These are phyloP conservation scores for Cercis canadensis DNA, from an alignment of 306 rosid species.

Conservation along the genomic window DNA sequence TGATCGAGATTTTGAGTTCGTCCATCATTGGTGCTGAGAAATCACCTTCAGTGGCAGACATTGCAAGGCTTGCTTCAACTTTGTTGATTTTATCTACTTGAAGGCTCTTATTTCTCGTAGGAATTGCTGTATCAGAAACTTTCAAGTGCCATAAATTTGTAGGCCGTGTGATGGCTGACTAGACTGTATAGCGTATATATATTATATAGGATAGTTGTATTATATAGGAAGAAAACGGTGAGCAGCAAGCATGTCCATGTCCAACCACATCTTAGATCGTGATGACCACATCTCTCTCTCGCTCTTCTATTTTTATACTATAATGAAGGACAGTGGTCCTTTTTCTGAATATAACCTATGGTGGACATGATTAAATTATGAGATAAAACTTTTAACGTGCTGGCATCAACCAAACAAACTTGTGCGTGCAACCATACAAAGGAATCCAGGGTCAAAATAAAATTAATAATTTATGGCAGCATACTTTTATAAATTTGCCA, in stretches of 20 bases:
- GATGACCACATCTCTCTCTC: constrained; percentile 58
- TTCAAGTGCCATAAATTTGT: constrained; percentile 39
- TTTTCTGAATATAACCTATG: constrained; percentile 15
- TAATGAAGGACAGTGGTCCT: too few relatives aligned
- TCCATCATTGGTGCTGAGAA: constrained; percentile 13
- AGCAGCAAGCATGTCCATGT: constrained; percentile 41
- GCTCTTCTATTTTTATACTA: too few relatives aligned
- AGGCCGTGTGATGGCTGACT: constrained; percentile 2
- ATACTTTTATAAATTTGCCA: background rate
- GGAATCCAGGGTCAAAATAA: background rate
- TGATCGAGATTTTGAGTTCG: constrained; percentile 23
- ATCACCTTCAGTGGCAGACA: constrained; percentile 22
- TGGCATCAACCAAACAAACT: constrained; percentile 38
- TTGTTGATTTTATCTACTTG: background rate
- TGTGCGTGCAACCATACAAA: constrained; percentile 29
- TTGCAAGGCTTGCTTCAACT: constrained; percentile 2
- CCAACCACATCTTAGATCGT: constrained; percentile 38
- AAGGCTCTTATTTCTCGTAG: constrained; percentile 19
- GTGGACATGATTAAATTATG: constrained; percentile 15
- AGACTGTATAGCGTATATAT: too few relatives aligned
- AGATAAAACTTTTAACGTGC: constrained; percentile 39
- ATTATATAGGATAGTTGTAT: too few relatives aligned
- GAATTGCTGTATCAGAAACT: constrained; percentile 33
- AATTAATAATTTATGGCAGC: constrained; percentile 23
- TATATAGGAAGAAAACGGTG: too few relatives aligned